Evolutionary conservation across 352 stramenopile genomes (phyloP).

Genomic region (Phytopythium kandeliae): DNA sequence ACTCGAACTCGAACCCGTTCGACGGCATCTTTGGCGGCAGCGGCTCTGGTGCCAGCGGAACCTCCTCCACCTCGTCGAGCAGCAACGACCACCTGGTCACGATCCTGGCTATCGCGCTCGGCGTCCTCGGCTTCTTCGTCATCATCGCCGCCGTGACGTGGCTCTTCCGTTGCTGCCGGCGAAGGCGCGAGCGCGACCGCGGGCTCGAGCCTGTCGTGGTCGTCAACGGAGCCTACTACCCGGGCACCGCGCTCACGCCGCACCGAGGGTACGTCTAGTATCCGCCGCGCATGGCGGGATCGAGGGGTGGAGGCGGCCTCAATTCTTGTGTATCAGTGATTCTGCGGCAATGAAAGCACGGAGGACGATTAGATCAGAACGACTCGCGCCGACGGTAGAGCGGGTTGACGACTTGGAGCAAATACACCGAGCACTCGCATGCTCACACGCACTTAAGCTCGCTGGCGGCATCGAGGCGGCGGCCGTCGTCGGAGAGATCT

Average conservation of each 20-base stretch:
- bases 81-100: constrained; percentile 21
- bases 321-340: too few relatives aligned
- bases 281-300: background rate
- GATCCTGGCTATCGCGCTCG: constrained; percentile 30
- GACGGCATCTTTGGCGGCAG: constrained; percentile 14
- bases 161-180: constrained; percentile 23
- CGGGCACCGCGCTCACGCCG: constrained; percentile 20
- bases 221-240: constrained; percentile 26
- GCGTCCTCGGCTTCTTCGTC: constrained; percentile 31
- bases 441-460: background rate
- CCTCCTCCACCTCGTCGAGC: constrained; percentile 14
- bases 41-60: constrained; percentile 6
- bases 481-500: too few relatives aligned
- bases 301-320: too few relatives aligned
- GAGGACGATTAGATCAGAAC: too few relatives aligned
- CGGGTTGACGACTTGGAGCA: too few relatives aligned
- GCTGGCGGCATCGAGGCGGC: too few relatives aligned
- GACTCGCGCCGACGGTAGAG: background rate
- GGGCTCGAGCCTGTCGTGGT: constrained; percentile 24
- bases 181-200: constrained; percentile 14
- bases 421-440: background rate
- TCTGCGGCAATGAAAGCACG: too few relatives aligned
- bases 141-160: constrained; percentile 23
- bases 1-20: constrained; percentile 4
- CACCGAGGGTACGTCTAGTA: constrained; percentile 18